Evolutionary conservation across 1,139 yeast species (phyloP).

Genomic region (Yamadazyma atmosphaerica): DNA sequence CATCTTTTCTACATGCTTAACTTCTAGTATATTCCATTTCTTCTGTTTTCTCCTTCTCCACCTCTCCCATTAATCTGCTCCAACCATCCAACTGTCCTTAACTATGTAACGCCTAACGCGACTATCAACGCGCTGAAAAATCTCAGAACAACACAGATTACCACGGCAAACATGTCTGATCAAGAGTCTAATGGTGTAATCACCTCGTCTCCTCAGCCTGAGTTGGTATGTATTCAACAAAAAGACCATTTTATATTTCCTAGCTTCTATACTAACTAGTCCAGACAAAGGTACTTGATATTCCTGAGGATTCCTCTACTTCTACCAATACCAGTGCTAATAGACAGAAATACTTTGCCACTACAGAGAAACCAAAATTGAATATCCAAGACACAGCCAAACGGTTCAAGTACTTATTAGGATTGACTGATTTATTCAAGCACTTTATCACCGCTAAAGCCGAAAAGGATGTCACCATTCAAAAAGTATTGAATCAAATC

Average conservation of each 20-base stretch:
- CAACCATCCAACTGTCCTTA: too few relatives aligned
- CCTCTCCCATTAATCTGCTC: too few relatives aligned
- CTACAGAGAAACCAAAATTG: slow-evolving; percentile 47
- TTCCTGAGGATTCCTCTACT: background rate
- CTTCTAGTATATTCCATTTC: too few relatives aligned
- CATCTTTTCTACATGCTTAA: too few relatives aligned
- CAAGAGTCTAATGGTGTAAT: background rate
- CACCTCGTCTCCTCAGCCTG: slow-evolving; percentile 2
- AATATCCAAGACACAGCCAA: slow-evolving; percentile 57
- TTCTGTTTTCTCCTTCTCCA: too few relatives aligned
- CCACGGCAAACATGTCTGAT: background rate
- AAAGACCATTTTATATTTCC: too few relatives aligned
- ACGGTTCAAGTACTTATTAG: slow-evolving; percentile 64
- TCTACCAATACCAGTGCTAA: slow-evolving; percentile 20
- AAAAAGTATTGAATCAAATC: slow-evolving; percentile 45
- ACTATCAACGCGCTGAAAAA: background rate
- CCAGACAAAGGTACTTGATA: slow-evolving; percentile 4
- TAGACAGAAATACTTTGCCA: slow-evolving; percentile 42
- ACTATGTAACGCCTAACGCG: too few relatives aligned
- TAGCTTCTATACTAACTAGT: too few relatives aligned
- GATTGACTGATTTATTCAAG: slow-evolving; percentile 65
- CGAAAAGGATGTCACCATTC: slow-evolving; percentile 58
- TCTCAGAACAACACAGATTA: background rate
- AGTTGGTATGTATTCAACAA: background rate
- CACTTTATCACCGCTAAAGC: slow-evolving; percentile 72